A percentile compares a stretch with the other conserved stretches of the same genome.
These are phyloP conservation scores for Pseudoscleropodium purum DNA, from an alignment of 225 moss, liverwort and hornwort genomes.

Conservation along the genomic window DNA sequence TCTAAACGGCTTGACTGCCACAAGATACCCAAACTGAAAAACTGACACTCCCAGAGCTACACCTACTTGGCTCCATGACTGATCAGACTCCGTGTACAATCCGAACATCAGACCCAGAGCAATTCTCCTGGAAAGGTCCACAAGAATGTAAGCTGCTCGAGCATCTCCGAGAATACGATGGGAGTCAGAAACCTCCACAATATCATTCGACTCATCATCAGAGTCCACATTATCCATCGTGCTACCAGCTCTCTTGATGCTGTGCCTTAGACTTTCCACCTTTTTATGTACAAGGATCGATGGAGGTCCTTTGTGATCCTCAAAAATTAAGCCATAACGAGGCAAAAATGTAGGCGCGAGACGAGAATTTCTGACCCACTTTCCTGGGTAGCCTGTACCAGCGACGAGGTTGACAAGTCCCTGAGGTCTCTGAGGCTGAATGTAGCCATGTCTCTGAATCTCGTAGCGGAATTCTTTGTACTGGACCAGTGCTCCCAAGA, in stretches of 20 bases:
- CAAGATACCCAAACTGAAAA: slow-evolving; percentile 56
- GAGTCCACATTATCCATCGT: slow-evolving; percentile 17
- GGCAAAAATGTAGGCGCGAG: slow-evolving; percentile 52
- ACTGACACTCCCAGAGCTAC: slow-evolving; percentile 42
- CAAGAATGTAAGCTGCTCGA: slow-evolving; percentile 55
- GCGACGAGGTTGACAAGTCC: slow-evolving; percentile 36
- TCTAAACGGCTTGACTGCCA: slow-evolving; percentile 59
- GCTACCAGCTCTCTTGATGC: slow-evolving; percentile 42
- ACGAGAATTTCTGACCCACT: slow-evolving; percentile 70
- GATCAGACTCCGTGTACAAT: slow-evolving; percentile 49
- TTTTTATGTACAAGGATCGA: slow-evolving; percentile 44
- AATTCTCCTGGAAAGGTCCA: slow-evolving; percentile 72
- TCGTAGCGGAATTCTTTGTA: slow-evolving; percentile 53
- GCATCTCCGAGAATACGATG: slow-evolving; percentile 52
- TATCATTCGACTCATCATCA: slow-evolving; percentile 53
- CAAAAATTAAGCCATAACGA: slow-evolving; percentile 72
- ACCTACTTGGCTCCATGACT: slow-evolving; percentile 73
- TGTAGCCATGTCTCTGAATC: slow-evolving; percentile 19
- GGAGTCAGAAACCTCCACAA: slow-evolving; percentile 35
- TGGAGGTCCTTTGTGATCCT: slow-evolving; percentile 84
- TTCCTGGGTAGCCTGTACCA: slow-evolving; percentile 51
- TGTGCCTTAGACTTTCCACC: slow-evolving; percentile 44
- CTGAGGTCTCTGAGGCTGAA: slow-evolving; percentile 24
- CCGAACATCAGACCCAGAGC: slow-evolving; percentile 68
- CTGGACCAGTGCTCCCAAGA: slow-evolving; percentile 67